A percentile compares a stretch with the other conserved stretches of the same genome.
Evolutionary conservation across 169 alveolate species (phyloP).

Genomic region (Plasmodium vinckei): DNA sequence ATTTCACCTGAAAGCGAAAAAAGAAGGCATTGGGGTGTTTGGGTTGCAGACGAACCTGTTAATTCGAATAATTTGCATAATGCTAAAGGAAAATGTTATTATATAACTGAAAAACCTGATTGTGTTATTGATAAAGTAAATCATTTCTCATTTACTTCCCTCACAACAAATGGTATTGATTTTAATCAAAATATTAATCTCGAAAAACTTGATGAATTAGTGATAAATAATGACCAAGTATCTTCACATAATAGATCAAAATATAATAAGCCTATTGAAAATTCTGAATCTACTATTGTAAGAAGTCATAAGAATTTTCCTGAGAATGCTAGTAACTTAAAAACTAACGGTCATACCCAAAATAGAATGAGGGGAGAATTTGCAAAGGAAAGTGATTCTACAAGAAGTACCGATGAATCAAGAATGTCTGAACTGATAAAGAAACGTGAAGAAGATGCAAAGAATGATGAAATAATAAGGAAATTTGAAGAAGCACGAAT

Average conservation of each 20-base stretch:
- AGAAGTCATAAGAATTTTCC: background rate
- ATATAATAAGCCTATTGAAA: background rate
- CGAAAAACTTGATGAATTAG: slow-evolving; percentile 27
- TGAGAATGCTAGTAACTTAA: background rate
- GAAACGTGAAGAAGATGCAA: slow-evolving; percentile 1
- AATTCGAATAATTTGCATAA: slow-evolving; percentile 9
- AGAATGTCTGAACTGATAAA: background rate
- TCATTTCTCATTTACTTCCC: slow-evolving; percentile 68
- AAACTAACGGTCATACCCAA: background rate
- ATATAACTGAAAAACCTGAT: slow-evolving; percentile 45
- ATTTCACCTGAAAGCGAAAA: background rate
- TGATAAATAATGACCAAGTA: background rate
- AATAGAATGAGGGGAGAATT: background rate
- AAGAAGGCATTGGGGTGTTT: slow-evolving; percentile 32
- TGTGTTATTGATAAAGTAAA: slow-evolving; percentile 59
- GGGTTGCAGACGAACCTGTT: slow-evolving; percentile 36
- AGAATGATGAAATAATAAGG: background rate
- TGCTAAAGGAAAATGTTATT: slow-evolving; percentile 43
- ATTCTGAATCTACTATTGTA: background rate
- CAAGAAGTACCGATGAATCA: background rate
- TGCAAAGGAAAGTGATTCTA: background rate
- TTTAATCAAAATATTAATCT: slow-evolving; percentile 29
- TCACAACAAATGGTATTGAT: slow-evolving; percentile 61
- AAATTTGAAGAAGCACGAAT: background rate
- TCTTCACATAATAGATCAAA: slow-evolving; percentile 1